Conservation (phyloP, 2,329 filamentous ascomycete species). For the Trichoderma aggressivum region DNA sequence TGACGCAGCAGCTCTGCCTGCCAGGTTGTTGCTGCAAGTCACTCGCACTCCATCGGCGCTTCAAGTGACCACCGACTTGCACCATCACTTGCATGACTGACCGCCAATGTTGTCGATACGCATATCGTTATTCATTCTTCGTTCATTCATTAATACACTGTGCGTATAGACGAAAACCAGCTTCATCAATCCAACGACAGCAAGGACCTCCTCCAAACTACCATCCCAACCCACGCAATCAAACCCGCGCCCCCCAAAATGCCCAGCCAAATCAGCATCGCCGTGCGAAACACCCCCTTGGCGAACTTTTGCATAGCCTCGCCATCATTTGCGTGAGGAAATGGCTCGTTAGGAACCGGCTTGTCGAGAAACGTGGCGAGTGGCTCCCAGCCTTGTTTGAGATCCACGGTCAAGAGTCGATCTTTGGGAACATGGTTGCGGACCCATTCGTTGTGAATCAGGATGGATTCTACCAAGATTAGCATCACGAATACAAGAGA, state of each 20-base stretch:
- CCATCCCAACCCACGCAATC: not conserved
- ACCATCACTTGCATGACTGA: not conserved
- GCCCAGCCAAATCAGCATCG: not conserved
- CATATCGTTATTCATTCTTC: not conserved
- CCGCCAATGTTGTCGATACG: not conserved
- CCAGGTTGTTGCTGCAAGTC: not conserved
- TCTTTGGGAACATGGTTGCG: not conserved
- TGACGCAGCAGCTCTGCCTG: not conserved
- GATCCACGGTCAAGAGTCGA: slow-evolving; percentile 17
- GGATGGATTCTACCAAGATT: not conserved
- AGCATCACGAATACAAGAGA: not conserved
- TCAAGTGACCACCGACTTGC: not conserved
- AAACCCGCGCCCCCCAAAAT: not conserved
- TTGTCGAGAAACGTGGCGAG: slow-evolving; percentile 28
- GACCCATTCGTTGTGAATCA: slow-evolving; percentile 15
- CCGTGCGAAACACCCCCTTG: not conserved
- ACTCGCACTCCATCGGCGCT: not conserved
- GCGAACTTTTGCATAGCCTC: slow-evolving; percentile 17
- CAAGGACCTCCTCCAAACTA: not conserved
- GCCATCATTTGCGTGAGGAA: slow-evolving; percentile 28
- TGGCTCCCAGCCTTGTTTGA: slow-evolving; percentile 29
- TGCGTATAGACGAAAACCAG: not conserved
- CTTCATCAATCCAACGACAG: not conserved
- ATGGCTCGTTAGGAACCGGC: slow-evolving; percentile 27
- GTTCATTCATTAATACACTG: not conserved